Evolutionary conservation across 225 moss, liverwort and hornwort species (phyloP), one percentile per base, ranked within the genome.

Genomic region (Sphagnum tenellum): DNA sequence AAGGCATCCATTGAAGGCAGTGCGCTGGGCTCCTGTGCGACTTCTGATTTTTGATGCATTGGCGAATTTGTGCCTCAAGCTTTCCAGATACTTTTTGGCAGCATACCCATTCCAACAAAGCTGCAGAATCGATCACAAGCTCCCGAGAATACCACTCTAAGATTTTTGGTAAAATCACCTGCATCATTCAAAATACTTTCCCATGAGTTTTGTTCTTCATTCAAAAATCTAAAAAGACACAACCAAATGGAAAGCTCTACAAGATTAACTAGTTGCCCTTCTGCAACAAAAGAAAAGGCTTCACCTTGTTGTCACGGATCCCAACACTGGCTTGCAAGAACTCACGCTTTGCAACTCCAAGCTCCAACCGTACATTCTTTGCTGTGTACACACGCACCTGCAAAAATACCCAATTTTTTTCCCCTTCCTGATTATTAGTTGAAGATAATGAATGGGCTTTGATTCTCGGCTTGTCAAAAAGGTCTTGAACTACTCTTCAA

Each of bases 341-440:
- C 48, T 94, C 90, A 70, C 84, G 72, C 67, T 86, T 82, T 0
- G 94, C 86, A 48, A 69, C 55, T 75, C 86, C 84, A 10, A 94
- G 86, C 68, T 94, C 90, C 11, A 77, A 71, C 68, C 75, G 79
- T 57, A 90, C 79, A 51, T 84, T 71, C 77, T 86, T 79, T 2
- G 88, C 88, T 14, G 75, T 76, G 63, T 94, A 94, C 3, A 94
- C 90, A 55, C 93, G 90, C 68, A 94, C 75, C 93, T 94, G 84
- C 63, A 67, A 29, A 29, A 29, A 29, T 29, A 29, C 29, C 29
- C 29, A 29, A 29, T 29, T 29, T 29, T n/a, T 29, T 29, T 29
- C 29, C 29, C 29, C 29, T 29, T 29, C 29, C 29, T 29, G 29
- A 29, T 29, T 29, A 29, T 29, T 29, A 29, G 29, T 29, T 29